Conservation (phyloP, 2,329 filamentous ascomycete species). For the Xylaria sp. region DNA sequence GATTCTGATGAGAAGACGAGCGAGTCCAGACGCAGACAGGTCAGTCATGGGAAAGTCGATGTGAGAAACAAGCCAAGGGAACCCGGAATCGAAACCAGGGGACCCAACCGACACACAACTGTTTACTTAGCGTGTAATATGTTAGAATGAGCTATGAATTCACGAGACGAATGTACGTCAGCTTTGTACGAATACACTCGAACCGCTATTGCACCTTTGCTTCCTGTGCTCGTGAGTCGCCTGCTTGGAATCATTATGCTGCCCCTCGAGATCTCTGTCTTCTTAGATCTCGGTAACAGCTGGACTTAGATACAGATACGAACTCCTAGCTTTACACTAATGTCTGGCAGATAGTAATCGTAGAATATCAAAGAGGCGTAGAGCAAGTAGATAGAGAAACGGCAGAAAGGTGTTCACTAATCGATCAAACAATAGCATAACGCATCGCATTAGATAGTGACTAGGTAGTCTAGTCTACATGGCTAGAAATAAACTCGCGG, state of each 20-base stretch:
- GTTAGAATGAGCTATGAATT: constrained; percentile 18
- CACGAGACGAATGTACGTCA: constrained; percentile 15
- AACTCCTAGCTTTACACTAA: neutral
- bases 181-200: constrained; percentile 11
- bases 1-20: constrained; percentile 63
- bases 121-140: constrained; percentile 10
- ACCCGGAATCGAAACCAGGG: neutral
- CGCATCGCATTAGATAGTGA: neutral
- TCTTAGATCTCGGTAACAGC: neutral
- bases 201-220: neutral
- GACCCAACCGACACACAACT: neutral
- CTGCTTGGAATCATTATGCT: neutral
- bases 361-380: neutral
- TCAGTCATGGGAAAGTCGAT: neutral
- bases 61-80: neutral
- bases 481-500: neutral
- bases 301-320: neutral
- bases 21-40: too few relatives aligned
- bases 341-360: neutral
- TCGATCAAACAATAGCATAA: neutral
- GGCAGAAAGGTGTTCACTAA: neutral
- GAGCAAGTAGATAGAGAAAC: neutral
- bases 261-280: neutral
- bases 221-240: neutral
- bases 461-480: neutral